A percentile compares a stretch with the other conserved stretches of the same genome.
These are phyloP conservation scores for Ambrosiella xylebori DNA, from an alignment of 2,329 filamentous ascomycete species.

Conservation along the genomic window DNA sequence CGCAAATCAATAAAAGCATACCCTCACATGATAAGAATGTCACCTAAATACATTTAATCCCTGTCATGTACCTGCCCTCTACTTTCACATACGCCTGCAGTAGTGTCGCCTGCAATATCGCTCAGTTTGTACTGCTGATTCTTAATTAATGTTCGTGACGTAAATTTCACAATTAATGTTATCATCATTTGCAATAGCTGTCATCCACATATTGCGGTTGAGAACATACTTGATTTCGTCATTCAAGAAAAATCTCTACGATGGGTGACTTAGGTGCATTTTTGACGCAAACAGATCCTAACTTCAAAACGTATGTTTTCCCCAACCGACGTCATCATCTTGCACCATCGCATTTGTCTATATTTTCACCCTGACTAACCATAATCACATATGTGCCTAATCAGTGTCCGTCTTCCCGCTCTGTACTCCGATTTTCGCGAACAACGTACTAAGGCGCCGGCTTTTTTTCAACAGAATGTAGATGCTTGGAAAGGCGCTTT, in stretches of 20 bases:
- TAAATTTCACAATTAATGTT: too few relatives aligned
- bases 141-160: too few relatives aligned
- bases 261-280: constrained; percentile 56
- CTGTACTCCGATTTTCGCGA: constrained; percentile 75
- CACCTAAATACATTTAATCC: too few relatives aligned
- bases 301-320: constrained; percentile 37
- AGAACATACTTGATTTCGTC: not conserved
- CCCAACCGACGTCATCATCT: not conserved
- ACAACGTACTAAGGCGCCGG: constrained; percentile 60
- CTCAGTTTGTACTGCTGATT: too few relatives aligned
- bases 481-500: constrained; percentile 63
- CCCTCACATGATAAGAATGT: too few relatives aligned
- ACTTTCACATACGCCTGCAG: too few relatives aligned
- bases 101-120: too few relatives aligned
- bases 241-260: constrained; percentile 13
- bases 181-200: too few relatives aligned
- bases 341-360: not conserved
- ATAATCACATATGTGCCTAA: constrained; percentile 11
- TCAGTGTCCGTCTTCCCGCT: constrained; percentile 59
- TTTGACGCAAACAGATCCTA: constrained; percentile 40
- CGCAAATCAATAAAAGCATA: too few relatives aligned
- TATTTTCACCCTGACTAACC: not conserved
- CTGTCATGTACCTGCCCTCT: too few relatives aligned
- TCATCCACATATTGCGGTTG: not conserved
- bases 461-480: constrained; percentile 69